Percentiles rank a stretch among this genome's conserved stretches.
These are phyloP conservation scores for Gracilaria domingensis DNA, from an alignment of 23 red algal genomes.

Conservation along the genomic window DNA sequence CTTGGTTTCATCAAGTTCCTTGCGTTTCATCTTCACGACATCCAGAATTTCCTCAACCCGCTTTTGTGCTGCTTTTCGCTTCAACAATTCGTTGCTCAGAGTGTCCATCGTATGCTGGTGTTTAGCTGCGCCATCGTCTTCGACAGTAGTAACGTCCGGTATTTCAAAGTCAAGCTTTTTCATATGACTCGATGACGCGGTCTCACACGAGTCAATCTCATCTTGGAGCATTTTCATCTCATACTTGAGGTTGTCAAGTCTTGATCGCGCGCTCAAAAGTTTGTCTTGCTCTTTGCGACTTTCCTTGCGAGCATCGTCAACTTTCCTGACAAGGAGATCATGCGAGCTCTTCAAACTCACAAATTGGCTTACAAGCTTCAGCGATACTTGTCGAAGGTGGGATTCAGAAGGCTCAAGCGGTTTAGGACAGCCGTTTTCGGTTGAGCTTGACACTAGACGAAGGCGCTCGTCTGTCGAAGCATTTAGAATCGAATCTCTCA, in stretches of 20 bases:
- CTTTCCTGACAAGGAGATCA: constrained; percentile 27
- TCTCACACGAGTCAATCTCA: constrained; percentile 25
- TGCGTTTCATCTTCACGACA: constrained; percentile 3
- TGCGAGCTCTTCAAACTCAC: constrained; percentile 27
- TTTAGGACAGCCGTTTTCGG: not conserved
- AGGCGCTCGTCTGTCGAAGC: not conserved
- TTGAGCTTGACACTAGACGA: not conserved
- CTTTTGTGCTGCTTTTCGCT: constrained; percentile 28
- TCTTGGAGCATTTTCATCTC: constrained; percentile 46
- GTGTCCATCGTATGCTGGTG: constrained; percentile 23
- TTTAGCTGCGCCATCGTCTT: not conserved
- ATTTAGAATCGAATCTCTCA: constrained; percentile 3
- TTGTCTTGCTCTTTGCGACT: constrained; percentile 45
- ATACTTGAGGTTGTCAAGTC: constrained; percentile 51
- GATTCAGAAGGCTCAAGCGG: not conserved
- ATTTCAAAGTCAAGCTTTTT: not conserved
- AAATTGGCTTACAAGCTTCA: not conserved
- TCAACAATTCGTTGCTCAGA: constrained; percentile 43
- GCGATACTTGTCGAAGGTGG: constrained; percentile 3
- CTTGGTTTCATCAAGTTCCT: constrained; percentile 18
- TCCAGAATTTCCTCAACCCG: constrained; percentile 28
- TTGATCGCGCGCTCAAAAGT: constrained; percentile 24
- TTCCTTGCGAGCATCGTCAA: constrained; percentile 24
- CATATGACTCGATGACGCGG: not conserved
- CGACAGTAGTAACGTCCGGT: not conserved